Base-by-base conservation (phyloP, 352 stramenopile genomes). In the Globisporangium takayamanum region DNA sequence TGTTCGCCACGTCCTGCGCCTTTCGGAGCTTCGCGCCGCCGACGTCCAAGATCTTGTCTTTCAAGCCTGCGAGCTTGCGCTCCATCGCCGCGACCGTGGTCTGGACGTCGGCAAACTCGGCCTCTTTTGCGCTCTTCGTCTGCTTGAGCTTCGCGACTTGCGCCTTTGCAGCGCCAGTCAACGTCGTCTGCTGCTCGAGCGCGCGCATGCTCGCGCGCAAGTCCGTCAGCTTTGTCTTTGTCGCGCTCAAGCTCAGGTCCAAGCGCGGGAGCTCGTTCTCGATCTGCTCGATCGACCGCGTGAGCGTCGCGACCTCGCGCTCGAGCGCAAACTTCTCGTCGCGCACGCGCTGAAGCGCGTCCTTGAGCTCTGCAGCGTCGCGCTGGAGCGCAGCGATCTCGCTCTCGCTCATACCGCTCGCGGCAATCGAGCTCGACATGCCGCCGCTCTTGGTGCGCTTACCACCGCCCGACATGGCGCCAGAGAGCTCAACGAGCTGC, bases 391-490 rank as follows among this genome's bases (percentile, higher is more conserved):
- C 65, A 8, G 60, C 57, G 54, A 93, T 87, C 42, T 96, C 83
- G 1, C 64, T 66, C 39, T 87, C 70, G 28, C 74, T 91, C 33
- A 88, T 47, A 3, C 70, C 73, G 4, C 60, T 72, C 15, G 56
- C 45, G 8, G 75, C 53, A 48, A 94, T 70, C 5, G 78, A 81
- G 41, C 74, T 92, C 12, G 79, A 90, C 94, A 99, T 99, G n/a
- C 94, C 92, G 20, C 96, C 97, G 30, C 85, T 95, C 37, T 89
- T 80, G 22, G 95, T 87, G 33, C 70, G 76, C 37, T 96, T 98
- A 25, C 98, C 98, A 71, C 98, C 98, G 56, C 98, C 98, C 5
- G 94, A 96, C 98, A 99, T 99, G 7, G 98, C 98, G 54, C 98
- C 98, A n/a, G 89, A 98, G 44, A 95, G 95, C 53, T 99, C 97